Evolutionary conservation across 495 filamentous ascomycete species (phyloP), one percentile per base, ranked within the genome.

Genomic region (Lentithecium fluviatile): DNA sequence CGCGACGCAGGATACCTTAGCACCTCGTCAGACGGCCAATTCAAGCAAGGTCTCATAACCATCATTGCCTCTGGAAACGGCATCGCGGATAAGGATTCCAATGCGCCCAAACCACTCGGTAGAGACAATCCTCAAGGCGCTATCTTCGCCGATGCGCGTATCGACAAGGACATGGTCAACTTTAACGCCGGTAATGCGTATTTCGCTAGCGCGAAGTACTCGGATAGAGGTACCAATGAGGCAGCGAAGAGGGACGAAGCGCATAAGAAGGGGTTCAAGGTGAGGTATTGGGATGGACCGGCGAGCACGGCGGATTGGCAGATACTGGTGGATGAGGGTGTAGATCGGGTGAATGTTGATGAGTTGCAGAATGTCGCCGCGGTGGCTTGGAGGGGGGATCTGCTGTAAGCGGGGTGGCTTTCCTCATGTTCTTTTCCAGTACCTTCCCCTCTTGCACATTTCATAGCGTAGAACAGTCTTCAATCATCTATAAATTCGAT

Each of bases 51-150:
- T 2, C 83, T 85, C 5, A 70, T 96, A 17, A 95, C 89, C 3
- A 81, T 95, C 3, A 87, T 95, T 7, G 89, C 83, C 0, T 92
- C 90, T 0, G 91, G 91, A 15, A 85, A 87, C 58, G 85, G 88
- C 0, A 88, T 89, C 0, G 86, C 93, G 56, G 79, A 88, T 45
- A 45, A 29, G 3, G 21, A 49, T 19, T 3, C 25, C 2, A 45
- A 45, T 6, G 45, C 15, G 21, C 55, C 45, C 13, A 58, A 51
- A 26, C 43, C 23, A 0, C n/a, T 20, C n/a, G 29, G 38, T 36
- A 11, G 38, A 11, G 29, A 43, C 29, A 58, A 58, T 20, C 55
- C 55, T 17, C 20, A 20, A 12, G 29, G 25, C 11, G 45, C 55
- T 2, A 19, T 58, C 21, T 58, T 58, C 36, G 55, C 49, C 0